Evolutionary conservation across 495 filamentous ascomycete genomes (phyloP).

Genomic region (Penicillium bovifimosum): DNA sequence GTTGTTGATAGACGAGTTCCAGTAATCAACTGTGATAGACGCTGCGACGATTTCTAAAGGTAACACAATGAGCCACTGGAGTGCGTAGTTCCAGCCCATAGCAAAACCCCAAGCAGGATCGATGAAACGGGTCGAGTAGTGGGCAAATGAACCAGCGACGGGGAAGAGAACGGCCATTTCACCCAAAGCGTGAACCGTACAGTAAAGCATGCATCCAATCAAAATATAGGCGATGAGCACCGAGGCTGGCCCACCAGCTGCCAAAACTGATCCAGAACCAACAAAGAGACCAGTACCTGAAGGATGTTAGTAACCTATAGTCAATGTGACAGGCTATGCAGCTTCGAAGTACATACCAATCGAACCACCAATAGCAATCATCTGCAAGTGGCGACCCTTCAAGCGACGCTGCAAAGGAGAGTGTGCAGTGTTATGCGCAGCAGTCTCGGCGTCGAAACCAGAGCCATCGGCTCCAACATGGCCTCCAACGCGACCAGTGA

Average conservation of each 20-base stretch:
- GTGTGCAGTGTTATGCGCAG: slow-evolving; percentile 67
- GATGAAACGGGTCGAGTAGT: slow-evolving; percentile 86
- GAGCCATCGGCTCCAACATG: slow-evolving; percentile 53
- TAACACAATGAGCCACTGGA: slow-evolving; percentile 88
- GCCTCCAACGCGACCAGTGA: slow-evolving; percentile 30
- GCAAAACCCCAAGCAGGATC: slow-evolving; percentile 97
- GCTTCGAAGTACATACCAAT: slow-evolving; percentile 56
- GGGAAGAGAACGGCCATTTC: slow-evolving; percentile 91
- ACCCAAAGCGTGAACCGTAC: slow-evolving; percentile 84
- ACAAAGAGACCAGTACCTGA: slow-evolving; percentile 88
- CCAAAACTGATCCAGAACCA: slow-evolving; percentile 72
- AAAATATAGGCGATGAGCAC: slow-evolving; percentile 75
- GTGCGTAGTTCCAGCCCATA: slow-evolving; percentile 97
- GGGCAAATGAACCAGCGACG: slow-evolving; percentile 86
- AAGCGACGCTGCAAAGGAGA: slow-evolving; percentile 70
- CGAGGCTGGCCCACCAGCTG: slow-evolving; percentile 76
- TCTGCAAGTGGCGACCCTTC: slow-evolving; percentile 85
- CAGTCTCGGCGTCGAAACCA: slow-evolving; percentile 68
- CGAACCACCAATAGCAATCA: slow-evolving; percentile 94
- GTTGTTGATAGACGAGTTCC: slow-evolving; percentile 61
- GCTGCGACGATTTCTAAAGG: slow-evolving; percentile 90
- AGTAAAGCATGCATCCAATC: slow-evolving; percentile 86
- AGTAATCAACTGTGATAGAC: slow-evolving; percentile 82
- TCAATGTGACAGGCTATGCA: background rate
- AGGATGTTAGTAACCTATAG: background rate